These are phyloP conservation scores for Hortiboletus flavorubellus DNA, from an alignment of 768 basidiomycete genomes.

Conservation along the genomic window DNA sequence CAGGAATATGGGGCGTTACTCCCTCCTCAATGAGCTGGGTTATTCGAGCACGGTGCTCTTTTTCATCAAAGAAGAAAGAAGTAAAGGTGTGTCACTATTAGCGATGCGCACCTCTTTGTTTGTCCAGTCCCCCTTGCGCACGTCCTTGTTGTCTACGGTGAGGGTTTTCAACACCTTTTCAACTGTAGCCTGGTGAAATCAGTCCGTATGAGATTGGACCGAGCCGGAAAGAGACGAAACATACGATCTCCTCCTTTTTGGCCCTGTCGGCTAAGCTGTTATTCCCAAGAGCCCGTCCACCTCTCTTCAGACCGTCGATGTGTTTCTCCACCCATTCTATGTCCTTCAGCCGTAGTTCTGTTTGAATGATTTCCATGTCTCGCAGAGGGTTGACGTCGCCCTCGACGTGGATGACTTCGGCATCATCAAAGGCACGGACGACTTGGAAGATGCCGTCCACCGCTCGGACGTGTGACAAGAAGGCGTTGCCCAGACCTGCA, in stretches of 20 bases:
- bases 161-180: constrained; percentile 83
- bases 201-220: constrained; percentile 13
- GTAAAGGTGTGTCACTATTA: background rate
- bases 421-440: constrained; percentile 96
- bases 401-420: constrained; percentile 99
- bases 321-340: constrained; percentile 98
- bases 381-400: constrained; percentile 94
- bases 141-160: constrained; percentile 79
- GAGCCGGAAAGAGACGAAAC: constrained; percentile 22
- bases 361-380: constrained; percentile 97
- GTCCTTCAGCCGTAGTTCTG: constrained; percentile 92
- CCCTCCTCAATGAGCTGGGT: constrained; percentile 97
- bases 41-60: constrained; percentile 79
- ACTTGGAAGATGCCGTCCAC: constrained; percentile 99
- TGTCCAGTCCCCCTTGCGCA: constrained; percentile 90
- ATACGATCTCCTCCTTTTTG: constrained; percentile 91
- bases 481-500: constrained; percentile 95
- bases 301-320: constrained; percentile 74
- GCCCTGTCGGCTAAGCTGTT: constrained; percentile 88
- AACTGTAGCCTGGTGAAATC: constrained; percentile 58
- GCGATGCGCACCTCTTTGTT: constrained; percentile 84
- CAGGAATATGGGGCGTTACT: constrained; percentile 80
- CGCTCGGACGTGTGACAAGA: constrained; percentile 95
- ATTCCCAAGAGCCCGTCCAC: constrained; percentile 66
- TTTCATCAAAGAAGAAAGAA: constrained; percentile 51